phyloP scores from a whole-genome alignment of 1,139 yeast species.

The Komagataea norvegica region DNA sequence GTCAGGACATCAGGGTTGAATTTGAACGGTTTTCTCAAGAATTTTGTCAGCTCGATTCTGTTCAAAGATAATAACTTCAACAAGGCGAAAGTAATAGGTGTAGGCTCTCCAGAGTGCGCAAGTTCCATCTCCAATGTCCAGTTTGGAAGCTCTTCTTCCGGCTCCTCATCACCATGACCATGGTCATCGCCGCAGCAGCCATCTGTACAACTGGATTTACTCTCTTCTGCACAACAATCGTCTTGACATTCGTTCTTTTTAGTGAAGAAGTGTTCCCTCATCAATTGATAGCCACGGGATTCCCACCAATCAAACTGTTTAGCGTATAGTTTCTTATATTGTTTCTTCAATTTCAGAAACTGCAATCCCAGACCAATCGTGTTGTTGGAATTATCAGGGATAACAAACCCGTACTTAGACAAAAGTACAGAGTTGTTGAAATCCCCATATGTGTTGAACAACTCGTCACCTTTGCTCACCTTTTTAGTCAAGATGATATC shows the following conservation, averaged over 20 bases:
- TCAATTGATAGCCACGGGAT: conserved; percentile 41
- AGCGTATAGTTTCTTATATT: conserved; percentile 33
- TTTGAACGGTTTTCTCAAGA: conserved; percentile 19
- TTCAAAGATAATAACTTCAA: conserved; percentile 31
- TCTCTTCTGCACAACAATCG: conserved; percentile 12
- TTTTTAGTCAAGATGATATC: conserved; percentile 40
- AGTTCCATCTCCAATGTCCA: conserved; percentile 39
- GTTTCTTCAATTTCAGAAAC: conserved; percentile 39
- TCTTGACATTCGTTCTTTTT: conserved; percentile 22
- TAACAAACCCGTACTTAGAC: conserved; percentile 59
- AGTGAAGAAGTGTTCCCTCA: conserved; percentile 26
- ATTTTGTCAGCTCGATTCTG: conserved; percentile 20
- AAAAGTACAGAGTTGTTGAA: conserved; percentile 71
- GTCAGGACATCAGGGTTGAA: conserved; percentile 17
- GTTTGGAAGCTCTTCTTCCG: conserved; percentile 26
- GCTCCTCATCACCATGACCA: conserved; percentile 23
- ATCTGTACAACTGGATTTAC: conserved; percentile 19
- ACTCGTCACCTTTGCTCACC: conserved; percentile 39
- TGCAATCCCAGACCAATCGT: conserved; percentile 56
- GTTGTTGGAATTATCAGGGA: conserved; percentile 50
- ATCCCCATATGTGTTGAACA: conserved; percentile 81
- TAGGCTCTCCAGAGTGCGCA: conserved; percentile 35
- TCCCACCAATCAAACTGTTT: conserved; percentile 64
- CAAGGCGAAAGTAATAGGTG: conserved; percentile 37
- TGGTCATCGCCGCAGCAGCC: conserved; percentile 21